These are phyloP conservation scores for Scheffersomyces amazonensis DNA, from an alignment of 805 yeast species.

Conservation along the genomic window DNA sequence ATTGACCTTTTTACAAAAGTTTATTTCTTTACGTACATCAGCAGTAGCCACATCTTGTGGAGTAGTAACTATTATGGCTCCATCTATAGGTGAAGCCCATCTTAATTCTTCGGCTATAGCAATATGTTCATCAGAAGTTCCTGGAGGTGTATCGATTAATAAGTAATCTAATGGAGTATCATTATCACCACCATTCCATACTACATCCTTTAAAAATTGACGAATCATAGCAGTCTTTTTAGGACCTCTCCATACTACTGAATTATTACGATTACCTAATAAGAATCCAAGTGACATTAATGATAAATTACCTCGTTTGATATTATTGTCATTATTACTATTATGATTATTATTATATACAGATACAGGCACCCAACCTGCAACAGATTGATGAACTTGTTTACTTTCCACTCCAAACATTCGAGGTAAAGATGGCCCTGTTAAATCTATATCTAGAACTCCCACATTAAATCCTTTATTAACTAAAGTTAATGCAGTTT, in stretches of 20 bases:
- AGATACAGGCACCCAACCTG: conserved; percentile 91
- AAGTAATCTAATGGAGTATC: conserved; percentile 57
- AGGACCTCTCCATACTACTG: conserved; percentile 98
- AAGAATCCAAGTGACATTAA: conserved; percentile 90
- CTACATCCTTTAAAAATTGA: conserved; percentile 86
- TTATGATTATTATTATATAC: conserved; percentile 21
- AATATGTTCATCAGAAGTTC: conserved; percentile 97
- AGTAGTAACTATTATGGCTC: conserved; percentile 93
- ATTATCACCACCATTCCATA: conserved; percentile 66
- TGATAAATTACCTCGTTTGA: conserved; percentile 42
- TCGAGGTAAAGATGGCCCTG: conserved; percentile 95
- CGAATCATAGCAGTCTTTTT: conserved; percentile 97
- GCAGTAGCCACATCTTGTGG: conserved; percentile 93
- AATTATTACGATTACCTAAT: conserved; percentile 76
- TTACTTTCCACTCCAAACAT: conserved; percentile 87
- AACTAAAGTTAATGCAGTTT: conserved; percentile 79
- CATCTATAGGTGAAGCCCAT: conserved; percentile 67
- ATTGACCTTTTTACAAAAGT: conserved; percentile 84
- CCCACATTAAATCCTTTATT: conserved; percentile 80
- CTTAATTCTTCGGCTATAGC: conserved; percentile 90
- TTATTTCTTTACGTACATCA: conserved; percentile 92
- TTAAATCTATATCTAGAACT: conserved; percentile 88
- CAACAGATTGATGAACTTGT: conserved; percentile 75
- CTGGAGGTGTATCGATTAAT: conserved; percentile 96
- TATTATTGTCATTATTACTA: not conserved